Conservation (phyloP, 306 rosid species). For the Castanospermum australe region DNA sequence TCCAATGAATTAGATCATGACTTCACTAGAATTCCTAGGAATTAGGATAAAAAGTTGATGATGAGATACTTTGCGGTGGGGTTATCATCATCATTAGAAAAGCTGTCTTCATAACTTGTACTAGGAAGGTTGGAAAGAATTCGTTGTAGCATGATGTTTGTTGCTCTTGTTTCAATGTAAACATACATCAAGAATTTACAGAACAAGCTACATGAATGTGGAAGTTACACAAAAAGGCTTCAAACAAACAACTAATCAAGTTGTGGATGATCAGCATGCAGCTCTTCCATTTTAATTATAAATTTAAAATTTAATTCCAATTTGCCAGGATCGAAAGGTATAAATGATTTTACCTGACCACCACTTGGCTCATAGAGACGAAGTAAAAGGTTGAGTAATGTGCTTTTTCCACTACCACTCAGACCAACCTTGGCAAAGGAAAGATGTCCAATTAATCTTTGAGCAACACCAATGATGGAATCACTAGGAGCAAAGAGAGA, state of each 20-base stretch:
- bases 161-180: not conserved
- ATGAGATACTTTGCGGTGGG: not conserved
- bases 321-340: not conserved
- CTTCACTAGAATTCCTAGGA: not conserved
- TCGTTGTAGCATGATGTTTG: not conserved
- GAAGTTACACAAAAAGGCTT: not conserved
- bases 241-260: not conserved
- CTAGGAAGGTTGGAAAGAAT: not conserved
- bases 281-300: not conserved
- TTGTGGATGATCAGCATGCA: not conserved
- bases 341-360: conserved; percentile 70
- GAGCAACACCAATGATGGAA: conserved; percentile 21
- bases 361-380: conserved; percentile 84
- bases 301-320: not conserved
- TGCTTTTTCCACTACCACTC: conserved; percentile 97
- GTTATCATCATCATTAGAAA: no score
- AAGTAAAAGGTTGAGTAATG: conserved; percentile 81
- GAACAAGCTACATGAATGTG: not conserved
- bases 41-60: not conserved
- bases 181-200: not conserved
- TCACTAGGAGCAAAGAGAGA: not conserved
- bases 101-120: not conserved
- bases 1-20: no score
- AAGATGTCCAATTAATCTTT: conserved; percentile 8
- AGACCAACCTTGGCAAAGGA: conserved; percentile 70